Evolutionary conservation across 345 rosid species (phyloP), one percentile per base, ranked within the genome.

Genomic region (Pseudoturritis turrita): DNA sequence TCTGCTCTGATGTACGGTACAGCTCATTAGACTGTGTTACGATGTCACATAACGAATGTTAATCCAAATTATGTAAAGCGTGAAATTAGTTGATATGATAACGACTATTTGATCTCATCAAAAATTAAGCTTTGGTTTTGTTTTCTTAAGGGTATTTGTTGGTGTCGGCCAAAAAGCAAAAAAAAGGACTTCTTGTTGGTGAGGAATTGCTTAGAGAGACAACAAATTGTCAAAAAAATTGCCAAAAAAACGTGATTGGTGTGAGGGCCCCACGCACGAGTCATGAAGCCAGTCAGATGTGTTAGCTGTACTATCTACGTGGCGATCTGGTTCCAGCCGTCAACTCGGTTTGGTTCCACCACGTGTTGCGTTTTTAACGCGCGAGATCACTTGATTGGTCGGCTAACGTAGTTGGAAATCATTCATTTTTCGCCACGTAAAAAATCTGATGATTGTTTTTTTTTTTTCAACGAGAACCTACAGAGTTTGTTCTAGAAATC

Each of bases 291-390:
- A 71, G 21, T 71, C 54, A 61, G 75, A 50, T 63, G 55, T 50
- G 66, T 11, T 47, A 62, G 76, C 56, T 53, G 76, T 61, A 50
- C 3, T 37, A 37, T 6, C 31, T 51, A 71, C 33, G 53, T 62
- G 56, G 47, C 41, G 43, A 2, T 41, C 70, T 72, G 63, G 69
- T 72, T 72, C 70, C 76, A 72, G 76, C 70, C 70, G 56, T 43
- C 70, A 41, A 62, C 76, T 22, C 19, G 45, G 62, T 62, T 63
- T 52, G 55, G 55, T 72, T 62, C 21, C 55, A 62, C 36, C 69
- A 72, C 54, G 68, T 71, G 54, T 40, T 51, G 17, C 13, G 23
- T 50, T 60, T 43, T 17, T 47, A 31, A 60, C 60, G 43, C 37
- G 60, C 33, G 8, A 60, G 2, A 55, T 45, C 45, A 45, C 13